Conservation (phyloP, 1,139 yeast species). For the Geotrichum australiense region DNA sequence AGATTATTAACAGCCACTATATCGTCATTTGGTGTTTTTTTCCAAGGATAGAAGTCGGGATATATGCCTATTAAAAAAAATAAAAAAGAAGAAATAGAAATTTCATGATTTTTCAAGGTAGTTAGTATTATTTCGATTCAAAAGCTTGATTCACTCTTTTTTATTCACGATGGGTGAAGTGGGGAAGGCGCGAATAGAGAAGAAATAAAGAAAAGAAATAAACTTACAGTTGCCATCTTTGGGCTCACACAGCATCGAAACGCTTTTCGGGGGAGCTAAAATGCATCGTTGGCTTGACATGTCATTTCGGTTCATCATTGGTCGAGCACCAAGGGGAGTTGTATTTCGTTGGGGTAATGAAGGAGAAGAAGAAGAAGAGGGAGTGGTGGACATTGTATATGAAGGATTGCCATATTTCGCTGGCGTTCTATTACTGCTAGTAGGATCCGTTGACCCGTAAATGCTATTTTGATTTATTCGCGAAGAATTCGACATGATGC, state of each 20-base stretch:
- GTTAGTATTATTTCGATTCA: no score
- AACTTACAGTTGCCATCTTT: constrained; percentile 15
- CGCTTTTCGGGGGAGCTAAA: constrained; percentile 31
- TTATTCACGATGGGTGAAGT: not conserved
- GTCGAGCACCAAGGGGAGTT: constrained; percentile 10
- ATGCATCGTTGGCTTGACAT: constrained; percentile 23
- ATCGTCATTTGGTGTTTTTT: constrained; percentile 46
- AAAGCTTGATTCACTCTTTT: no score
- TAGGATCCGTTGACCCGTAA: constrained; percentile 1
- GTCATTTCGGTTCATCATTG: constrained; percentile 21
- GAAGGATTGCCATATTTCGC: not conserved
- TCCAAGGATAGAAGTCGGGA: constrained; percentile 82
- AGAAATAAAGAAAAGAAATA: not conserved
- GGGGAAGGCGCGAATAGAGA: constrained; percentile 1
- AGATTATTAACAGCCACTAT: constrained; percentile 43
- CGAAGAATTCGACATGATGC: constrained; percentile 15
- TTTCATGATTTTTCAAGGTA: no score
- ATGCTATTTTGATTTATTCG: constrained; percentile 14
- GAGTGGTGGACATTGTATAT: constrained; percentile 1
- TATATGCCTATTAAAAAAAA: constrained; percentile 34
- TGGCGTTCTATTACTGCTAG: constrained; percentile 7
- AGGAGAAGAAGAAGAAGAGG: constrained; percentile 5
- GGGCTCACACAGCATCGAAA: constrained; percentile 33
- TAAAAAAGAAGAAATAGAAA: constrained; percentile 3
- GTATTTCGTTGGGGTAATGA: constrained; percentile 15